Evolutionary conservation across 192 early-diverging fungal genomes (phyloP).

Genomic region (Dissophora globulifera): DNA sequence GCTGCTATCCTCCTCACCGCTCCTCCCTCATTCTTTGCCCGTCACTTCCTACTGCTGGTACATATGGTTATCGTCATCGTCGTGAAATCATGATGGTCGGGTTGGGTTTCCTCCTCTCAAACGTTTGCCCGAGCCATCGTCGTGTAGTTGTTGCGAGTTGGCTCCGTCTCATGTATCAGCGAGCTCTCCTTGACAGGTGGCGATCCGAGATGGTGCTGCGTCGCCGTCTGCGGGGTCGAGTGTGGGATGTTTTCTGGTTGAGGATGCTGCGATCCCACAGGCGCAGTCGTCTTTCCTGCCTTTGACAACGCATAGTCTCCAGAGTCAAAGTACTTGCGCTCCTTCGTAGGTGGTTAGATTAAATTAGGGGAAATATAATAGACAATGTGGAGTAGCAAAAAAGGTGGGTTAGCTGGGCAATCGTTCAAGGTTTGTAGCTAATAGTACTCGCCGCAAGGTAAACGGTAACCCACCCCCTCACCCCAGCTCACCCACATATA

Average conservation of each 20-base stretch:
- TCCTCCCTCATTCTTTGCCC: too few species aligned
- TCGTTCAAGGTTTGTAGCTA: too few species aligned
- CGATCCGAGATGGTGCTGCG: constrained; percentile 45
- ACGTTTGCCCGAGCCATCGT: constrained; percentile 19
- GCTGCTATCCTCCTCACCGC: too few species aligned
- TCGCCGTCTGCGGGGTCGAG: constrained; percentile 69
- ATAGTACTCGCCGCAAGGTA: too few species aligned
- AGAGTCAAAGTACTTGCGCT: constrained; percentile 99
- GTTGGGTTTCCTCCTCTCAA: too few species aligned
- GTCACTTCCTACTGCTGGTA: too few species aligned
- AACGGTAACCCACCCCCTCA: too few species aligned
- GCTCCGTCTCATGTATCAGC: constrained; percentile 64
- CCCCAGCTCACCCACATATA: too few species aligned
- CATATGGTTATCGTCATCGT: too few species aligned
- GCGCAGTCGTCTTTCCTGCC: constrained; percentile 85
- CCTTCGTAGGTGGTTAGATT: constrained; percentile 53
- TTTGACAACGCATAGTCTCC: constrained; percentile 98
- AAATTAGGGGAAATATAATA: background rate
- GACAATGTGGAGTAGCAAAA: background rate
- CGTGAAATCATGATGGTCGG: too few species aligned
- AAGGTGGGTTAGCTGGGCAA: background rate
- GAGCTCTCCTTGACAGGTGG: constrained; percentile 76
- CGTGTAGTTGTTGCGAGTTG: constrained; percentile 2
- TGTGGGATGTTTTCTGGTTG: constrained; percentile 94
- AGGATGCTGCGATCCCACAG: constrained; percentile 90